phyloP scores from a whole-genome alignment of 257 asterid species.

The Forsythia suspensa region DNA sequence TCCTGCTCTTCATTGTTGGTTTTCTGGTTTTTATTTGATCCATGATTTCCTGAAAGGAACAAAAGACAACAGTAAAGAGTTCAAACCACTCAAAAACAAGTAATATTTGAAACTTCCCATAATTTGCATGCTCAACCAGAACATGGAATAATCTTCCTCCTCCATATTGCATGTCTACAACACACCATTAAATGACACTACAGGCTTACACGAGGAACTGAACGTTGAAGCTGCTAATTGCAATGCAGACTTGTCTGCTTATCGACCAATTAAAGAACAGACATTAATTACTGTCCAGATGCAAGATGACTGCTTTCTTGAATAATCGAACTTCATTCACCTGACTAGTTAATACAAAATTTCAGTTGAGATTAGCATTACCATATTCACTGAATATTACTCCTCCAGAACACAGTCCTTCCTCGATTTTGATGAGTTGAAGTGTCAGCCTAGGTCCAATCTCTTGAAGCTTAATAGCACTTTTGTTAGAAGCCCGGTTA shows the following conservation, averaged over 20 bases:
- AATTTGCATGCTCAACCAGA: background rate
- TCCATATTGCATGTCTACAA: background rate
- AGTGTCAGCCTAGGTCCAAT: constrained; percentile 92
- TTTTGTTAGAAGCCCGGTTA: constrained; percentile 73
- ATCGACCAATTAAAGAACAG: background rate
- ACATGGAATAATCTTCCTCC: background rate
- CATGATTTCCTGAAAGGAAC: constrained; percentile 30
- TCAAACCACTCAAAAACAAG: background rate
- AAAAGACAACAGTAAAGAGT: background rate
- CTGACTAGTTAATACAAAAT: background rate
- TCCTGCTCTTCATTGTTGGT: constrained; percentile 15
- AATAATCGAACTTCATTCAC: background rate
- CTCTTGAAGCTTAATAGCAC: constrained; percentile 94
- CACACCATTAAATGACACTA: background rate
- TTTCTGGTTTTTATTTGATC: constrained; percentile 29
- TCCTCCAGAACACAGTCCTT: constrained; percentile 85
- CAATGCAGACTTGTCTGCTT: background rate
- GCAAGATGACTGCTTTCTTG: background rate
- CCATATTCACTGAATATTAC: constrained; percentile 61
- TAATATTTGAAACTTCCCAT: background rate
- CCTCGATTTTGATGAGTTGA: constrained; percentile 67
- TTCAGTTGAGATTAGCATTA: constrained; percentile 8
- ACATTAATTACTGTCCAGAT: background rate
- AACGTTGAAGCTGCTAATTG: background rate
- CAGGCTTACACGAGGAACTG: background rate